Conservation (phyloP, 192 early-diverging fungal species). For the Coemansia sp. region DNA sequence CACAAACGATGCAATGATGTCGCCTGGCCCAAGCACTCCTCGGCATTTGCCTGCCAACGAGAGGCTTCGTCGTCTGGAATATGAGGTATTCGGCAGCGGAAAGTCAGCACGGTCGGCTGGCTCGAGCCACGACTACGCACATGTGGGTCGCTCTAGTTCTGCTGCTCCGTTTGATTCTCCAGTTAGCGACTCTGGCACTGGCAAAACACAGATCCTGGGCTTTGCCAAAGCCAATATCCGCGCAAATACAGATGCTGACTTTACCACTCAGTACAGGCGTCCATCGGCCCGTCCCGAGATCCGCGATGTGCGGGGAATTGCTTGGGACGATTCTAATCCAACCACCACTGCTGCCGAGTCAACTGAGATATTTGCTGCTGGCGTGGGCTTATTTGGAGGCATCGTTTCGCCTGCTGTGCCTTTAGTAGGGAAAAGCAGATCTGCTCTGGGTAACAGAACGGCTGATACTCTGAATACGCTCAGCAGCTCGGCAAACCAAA, state of each 20-base stretch:
- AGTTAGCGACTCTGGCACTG: slow-evolving; percentile 44
- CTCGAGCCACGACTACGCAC: not conserved
- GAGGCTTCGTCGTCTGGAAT: slow-evolving; percentile 32
- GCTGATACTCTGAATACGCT: not conserved
- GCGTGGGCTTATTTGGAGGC: not conserved
- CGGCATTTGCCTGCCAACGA: slow-evolving; percentile 21
- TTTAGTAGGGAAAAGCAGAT: not conserved
- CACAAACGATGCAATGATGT: slow-evolving; percentile 5
- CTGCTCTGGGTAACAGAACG: not conserved
- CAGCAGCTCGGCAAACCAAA: not conserved
- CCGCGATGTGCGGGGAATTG: slow-evolving; percentile 36
- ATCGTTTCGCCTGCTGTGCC: not conserved
- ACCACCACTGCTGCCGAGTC: slow-evolving; percentile 16
- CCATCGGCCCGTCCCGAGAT: slow-evolving; percentile 48
- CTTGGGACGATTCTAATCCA: slow-evolving; percentile 30
- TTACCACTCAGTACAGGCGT: slow-evolving; percentile 13
- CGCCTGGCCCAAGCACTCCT: slow-evolving; percentile 9
- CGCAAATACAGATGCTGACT: not conserved
- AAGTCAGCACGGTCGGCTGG: slow-evolving; percentile 6
- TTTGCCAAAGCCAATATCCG: slow-evolving; percentile 36
- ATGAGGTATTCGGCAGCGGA: slow-evolving; percentile 27
- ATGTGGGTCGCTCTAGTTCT: not conserved
- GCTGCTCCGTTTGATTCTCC: slow-evolving; percentile 37
- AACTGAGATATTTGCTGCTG: not conserved
- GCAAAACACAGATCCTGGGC: slow-evolving; percentile 46